Evolutionary conservation across 306 rosid genomes (phyloP).

Genomic region (Comarum palustre): DNA sequence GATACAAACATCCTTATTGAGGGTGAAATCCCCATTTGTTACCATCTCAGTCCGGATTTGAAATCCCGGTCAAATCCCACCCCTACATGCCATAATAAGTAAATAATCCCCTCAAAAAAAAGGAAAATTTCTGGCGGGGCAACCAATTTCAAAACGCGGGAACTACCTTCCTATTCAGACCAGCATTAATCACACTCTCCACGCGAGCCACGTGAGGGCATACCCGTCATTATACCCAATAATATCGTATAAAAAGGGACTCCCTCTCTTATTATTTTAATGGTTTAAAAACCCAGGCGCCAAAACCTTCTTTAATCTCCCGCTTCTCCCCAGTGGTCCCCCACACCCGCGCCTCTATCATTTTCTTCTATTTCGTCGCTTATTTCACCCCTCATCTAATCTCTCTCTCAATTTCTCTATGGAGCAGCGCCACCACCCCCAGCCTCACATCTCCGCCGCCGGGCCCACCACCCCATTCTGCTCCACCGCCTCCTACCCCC

Average conservation of each 20-base stretch:
- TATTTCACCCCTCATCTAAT: background rate
- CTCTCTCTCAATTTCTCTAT: conserved; percentile 6
- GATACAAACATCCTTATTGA: background rate
- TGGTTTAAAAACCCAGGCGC: conserved; percentile 43
- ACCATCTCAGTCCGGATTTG: background rate
- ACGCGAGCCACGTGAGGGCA: background rate
- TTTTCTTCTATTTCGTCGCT: conserved; percentile 7
- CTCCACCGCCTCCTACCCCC: conserved; percentile 13
- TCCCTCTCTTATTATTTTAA: conserved; percentile 6
- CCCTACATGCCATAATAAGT: background rate
- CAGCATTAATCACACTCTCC: background rate
- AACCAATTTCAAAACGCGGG: conserved; percentile 1
- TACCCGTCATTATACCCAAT: background rate
- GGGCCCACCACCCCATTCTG: conserved; percentile 22
- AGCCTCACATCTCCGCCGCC: conserved; percentile 29
- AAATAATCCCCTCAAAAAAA: background rate
- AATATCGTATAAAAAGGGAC: background rate
- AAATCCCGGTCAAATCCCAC: background rate
- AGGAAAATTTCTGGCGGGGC: background rate
- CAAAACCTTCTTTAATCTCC: conserved; percentile 28
- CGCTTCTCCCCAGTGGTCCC: conserved; percentile 20
- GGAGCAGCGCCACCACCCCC: conserved; percentile 33
- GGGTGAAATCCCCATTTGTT: background rate
- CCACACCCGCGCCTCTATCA: conserved; percentile 8
- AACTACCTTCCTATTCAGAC: background rate